Evolutionary conservation across 345 rosid species (phyloP).

Genomic region (Arabis alpina): DNA sequence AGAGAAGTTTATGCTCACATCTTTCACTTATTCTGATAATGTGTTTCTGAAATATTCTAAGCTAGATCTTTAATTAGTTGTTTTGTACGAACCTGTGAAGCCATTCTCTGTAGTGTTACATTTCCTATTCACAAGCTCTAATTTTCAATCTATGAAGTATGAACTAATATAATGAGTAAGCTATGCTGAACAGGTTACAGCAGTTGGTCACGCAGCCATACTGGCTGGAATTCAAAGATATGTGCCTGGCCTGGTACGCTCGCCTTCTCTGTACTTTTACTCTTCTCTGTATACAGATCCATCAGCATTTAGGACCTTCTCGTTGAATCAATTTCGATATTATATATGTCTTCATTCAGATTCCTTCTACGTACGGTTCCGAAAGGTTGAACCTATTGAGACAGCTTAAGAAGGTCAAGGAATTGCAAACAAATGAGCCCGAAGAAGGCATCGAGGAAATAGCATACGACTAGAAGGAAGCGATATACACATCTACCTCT

Average conservation of each 20-base stretch:
- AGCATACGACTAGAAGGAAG: slow-evolving; percentile 34
- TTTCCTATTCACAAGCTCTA: slow-evolving; percentile 18
- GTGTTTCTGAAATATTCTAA: neutral
- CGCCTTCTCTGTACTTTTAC: slow-evolving; percentile 16
- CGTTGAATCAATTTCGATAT: slow-evolving; percentile 16
- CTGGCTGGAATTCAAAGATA: slow-evolving; percentile 96
- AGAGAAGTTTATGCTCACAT: slow-evolving; percentile 2
- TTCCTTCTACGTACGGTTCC: slow-evolving; percentile 92
- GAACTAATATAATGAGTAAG: slow-evolving; percentile 12
- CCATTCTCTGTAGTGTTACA: slow-evolving; percentile 24
- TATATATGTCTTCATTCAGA: slow-evolving; percentile 50
- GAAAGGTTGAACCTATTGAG: slow-evolving; percentile 91
- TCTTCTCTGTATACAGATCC: slow-evolving; percentile 1
- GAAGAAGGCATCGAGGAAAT: slow-evolving; percentile 55
- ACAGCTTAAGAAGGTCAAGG: slow-evolving; percentile 90
- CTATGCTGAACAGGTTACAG: slow-evolving; percentile 72
- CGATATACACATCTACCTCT: slow-evolving; percentile 28
- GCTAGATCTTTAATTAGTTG: slow-evolving; percentile 20
- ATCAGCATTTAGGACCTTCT: slow-evolving; percentile 5
- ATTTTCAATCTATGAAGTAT: neutral
- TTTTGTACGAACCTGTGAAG: slow-evolving; percentile 19
- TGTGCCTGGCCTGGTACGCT: slow-evolving; percentile 77
- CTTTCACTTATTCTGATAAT: slow-evolving; percentile 1
- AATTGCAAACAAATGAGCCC: slow-evolving; percentile 60
- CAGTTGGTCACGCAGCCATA: slow-evolving; percentile 97